A percentile compares a stretch with the other conserved stretches of the same genome.
These are phyloP conservation scores for Trametes cinnabarina DNA, from an alignment of 768 basidiomycete species.

Conservation along the genomic window DNA sequence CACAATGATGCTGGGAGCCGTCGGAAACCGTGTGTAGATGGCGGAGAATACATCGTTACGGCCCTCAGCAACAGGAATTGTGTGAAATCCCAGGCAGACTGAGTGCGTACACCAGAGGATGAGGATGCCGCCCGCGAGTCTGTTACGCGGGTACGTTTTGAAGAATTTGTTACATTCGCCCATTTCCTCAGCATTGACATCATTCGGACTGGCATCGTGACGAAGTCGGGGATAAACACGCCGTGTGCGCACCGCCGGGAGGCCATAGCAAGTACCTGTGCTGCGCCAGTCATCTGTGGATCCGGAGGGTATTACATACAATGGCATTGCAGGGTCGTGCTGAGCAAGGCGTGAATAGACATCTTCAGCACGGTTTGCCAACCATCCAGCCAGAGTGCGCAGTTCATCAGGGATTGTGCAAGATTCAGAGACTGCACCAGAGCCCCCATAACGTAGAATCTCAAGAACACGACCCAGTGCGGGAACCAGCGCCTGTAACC, in stretches of 20 bases:
- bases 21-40: too few species aligned
- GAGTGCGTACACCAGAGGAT: too few species aligned
- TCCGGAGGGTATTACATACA: too few species aligned
- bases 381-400: background rate
- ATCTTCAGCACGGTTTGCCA: background rate
- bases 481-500: background rate
- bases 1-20: too few species aligned
- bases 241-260: conserved; percentile 30
- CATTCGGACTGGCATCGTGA: conserved; percentile 20
- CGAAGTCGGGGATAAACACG: conserved; percentile 30
- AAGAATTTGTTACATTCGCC: conserved; percentile 32
- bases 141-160: conserved; percentile 26
- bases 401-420: background rate
- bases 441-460: too few species aligned
- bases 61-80: too few species aligned
- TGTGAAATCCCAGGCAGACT: too few species aligned
- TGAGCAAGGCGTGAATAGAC: background rate
- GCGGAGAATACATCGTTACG: too few species aligned
- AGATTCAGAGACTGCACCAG: too few species aligned
- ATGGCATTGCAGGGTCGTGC: background rate
- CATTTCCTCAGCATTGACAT: conserved; percentile 10
- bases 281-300: conserved; percentile 4
- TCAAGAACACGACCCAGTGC: background rate
- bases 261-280: conserved; percentile 33
- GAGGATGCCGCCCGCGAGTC: background rate